Evolutionary conservation across 2,329 filamentous ascomycete genomes (phyloP), one percentile per base, ranked within the genome.

Genomic region (Phialemonium atrogriseum): DNA sequence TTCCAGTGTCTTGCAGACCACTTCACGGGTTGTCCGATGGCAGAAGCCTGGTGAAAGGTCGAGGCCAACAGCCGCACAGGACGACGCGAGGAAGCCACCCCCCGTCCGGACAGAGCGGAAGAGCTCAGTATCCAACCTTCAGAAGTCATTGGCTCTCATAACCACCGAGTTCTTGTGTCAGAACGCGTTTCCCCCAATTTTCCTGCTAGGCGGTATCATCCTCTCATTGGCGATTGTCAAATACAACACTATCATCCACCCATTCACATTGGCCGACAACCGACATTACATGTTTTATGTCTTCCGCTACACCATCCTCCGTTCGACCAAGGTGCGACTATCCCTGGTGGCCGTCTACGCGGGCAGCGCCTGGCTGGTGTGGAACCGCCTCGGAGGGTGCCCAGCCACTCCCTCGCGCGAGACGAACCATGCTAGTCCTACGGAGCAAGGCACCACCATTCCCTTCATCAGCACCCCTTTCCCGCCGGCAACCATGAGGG

Each of bases 281-380:
- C 71, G 91, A 3, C 91, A 98, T 55, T 98, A 94, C 62, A 81
- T 94, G 54, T 98, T 98, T 57, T 98, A 98, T 60, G 66, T 94
- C 38, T 98, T 98, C 64, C 79, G 87, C 2, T 77, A 87, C 48
- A 79, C 82, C 5, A 79, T 96, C 22, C 71, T 82, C 3, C 69
- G 68, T 5, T 73, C 84, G 24, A 62, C 66, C 2, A 57, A 64
- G 12, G 58, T 85, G 31, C 79, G 79, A 21, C 87, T 86, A 45
- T 56, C 70, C 1, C 77, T 83, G 2, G 70, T 80, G 0, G 66
- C 79, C 0, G 60, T 80, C 1, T 96, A 98, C 55, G 69, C 82
- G 3, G 9, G 75, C 11, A 80, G 76, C 46, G 78, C 71, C 7
- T 89, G 78, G 72, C 57, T 80, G 10, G 70, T 74, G 19, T 78